Evolutionary conservation across 768 basidiomycete genomes (phyloP), one percentile per base, ranked within the genome.

Genomic region (Naematelia aurantialba): DNA sequence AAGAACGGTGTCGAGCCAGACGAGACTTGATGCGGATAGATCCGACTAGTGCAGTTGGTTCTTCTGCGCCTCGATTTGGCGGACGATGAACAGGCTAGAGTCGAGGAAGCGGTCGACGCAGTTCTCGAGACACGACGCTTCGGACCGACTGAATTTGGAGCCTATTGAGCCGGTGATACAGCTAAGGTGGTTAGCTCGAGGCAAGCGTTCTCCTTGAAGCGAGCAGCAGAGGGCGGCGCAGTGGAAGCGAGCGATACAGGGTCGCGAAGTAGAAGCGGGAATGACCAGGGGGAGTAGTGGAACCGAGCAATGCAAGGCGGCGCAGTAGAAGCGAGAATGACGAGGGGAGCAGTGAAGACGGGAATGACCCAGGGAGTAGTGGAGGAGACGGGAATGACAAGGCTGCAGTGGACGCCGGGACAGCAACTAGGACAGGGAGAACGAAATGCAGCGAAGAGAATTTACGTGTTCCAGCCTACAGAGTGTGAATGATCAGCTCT

Each of bases 91-190:
- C 44, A 91, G 77, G 71, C 85, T 88, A 34, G 86, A 84, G 79
- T 97, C 93, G 67, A 97, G 79, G 80, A 96, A 97, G 58, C 92
- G 82, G 58, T 89, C 89, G 51, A 94, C 91, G 72, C 93, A 96
- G 78, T 93, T 92, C 54, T 82, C 80, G 50, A 97, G 82, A 75
- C 93, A 97, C 56, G 80, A 81, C 68, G 87, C 85, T 79, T 97
- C 93, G 42, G 14, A 50, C 44, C 45, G 44, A 10, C 53, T 54
- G 59, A 65, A 65, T 42, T 61, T 60, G 11, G 55, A 46, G 22
- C 30, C 48, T 21, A 59, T 59, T 10, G 25, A 22, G 46, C 50
- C 57, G 2, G 55, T 52, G n/a, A 62, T 31, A n/a, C n/a, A n/a
- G n/a, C n/a, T n/a, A n/a, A n/a, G n/a, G n/a, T n/a, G n/a, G n/a